phyloP scores from a whole-genome alignment of 225 moss, liverwort and hornwort genomes.

The Sphagnum contortum region DNA sequence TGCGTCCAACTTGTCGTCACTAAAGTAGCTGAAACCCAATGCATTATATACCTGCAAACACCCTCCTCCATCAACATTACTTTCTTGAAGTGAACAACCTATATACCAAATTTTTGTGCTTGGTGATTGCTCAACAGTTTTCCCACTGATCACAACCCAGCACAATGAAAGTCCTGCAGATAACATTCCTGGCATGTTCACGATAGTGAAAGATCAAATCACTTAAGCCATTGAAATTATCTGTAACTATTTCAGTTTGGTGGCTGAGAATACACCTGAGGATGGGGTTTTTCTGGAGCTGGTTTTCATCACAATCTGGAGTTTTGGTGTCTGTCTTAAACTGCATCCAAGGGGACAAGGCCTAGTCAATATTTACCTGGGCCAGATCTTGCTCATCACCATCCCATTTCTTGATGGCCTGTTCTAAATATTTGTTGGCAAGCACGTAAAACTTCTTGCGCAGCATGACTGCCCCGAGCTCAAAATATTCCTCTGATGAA shows the following conservation, averaged over 20 bases:
- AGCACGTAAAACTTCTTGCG: slow-evolving; percentile 72
- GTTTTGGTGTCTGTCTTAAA: no score
- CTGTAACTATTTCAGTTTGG: no score
- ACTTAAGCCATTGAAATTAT: no score
- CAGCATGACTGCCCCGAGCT: slow-evolving; percentile 90
- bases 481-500: slow-evolving; percentile 79
- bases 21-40: slow-evolving; percentile 80
- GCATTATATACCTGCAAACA: slow-evolving; percentile 80
- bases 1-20: slow-evolving; percentile 58
- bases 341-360: no score
- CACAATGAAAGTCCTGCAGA: no score
- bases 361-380: slow-evolving; percentile 31
- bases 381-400: slow-evolving; percentile 91
- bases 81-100: not conserved
- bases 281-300: no score
- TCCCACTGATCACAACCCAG: no score
- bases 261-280: no score
- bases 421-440: slow-evolving; percentile 84
- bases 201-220: no score
- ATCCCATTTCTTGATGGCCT: slow-evolving; percentile 98
- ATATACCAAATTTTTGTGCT: not conserved
- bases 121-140: no score
- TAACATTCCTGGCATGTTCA: no score
- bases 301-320: no score
- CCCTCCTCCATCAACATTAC: not conserved